A percentile compares a stretch with the other conserved stretches of the same genome.
Evolutionary conservation across 2,329 filamentous ascomycete genomes (phyloP).

Genomic region (Nemania abortiva): DNA sequence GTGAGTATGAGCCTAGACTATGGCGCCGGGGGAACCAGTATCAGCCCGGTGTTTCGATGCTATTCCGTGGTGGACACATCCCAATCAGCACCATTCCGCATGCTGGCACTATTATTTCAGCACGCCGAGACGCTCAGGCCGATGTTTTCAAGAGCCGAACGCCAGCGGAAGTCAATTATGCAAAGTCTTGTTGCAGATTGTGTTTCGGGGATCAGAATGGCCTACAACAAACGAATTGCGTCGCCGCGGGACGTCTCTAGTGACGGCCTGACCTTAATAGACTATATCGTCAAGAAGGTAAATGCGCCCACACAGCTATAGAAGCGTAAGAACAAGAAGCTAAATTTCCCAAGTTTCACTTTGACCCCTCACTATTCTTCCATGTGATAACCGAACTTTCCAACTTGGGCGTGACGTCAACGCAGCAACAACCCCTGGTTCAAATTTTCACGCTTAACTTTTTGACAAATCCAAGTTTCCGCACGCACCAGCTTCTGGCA

Average conservation of each 20-base stretch:
- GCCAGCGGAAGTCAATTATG: too few species aligned
- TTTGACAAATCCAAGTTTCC: too few species aligned
- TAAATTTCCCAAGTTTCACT: neutral
- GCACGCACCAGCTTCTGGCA: too few species aligned
- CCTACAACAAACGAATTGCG: slow-evolving; percentile 4
- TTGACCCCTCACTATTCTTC: too few species aligned
- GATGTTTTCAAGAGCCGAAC: too few species aligned
- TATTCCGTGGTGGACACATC: slow-evolving; percentile 13
- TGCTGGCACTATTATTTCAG: neutral
- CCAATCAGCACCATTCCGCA: slow-evolving; percentile 20
- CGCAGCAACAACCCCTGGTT: neutral
- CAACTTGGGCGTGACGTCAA: neutral
- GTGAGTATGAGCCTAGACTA: slow-evolving; percentile 16
- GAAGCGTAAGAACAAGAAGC: neutral
- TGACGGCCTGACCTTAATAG: neutral
- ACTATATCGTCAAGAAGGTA: neutral
- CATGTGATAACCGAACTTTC: neutral
- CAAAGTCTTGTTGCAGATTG: neutral
- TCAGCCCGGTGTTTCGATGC: slow-evolving; percentile 30
- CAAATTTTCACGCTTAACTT: too few species aligned
- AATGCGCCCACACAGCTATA: neutral
- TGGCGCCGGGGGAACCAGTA: slow-evolving; percentile 32
- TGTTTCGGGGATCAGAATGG: neutral
- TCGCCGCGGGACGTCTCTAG: slow-evolving; percentile 7
- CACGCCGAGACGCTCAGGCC: too few species aligned